Evolutionary conservation across 139 green algal genomes (phyloP), one percentile per base, ranked within the genome.

Genomic region (Auxenochlorella pyrenoidosa): DNA sequence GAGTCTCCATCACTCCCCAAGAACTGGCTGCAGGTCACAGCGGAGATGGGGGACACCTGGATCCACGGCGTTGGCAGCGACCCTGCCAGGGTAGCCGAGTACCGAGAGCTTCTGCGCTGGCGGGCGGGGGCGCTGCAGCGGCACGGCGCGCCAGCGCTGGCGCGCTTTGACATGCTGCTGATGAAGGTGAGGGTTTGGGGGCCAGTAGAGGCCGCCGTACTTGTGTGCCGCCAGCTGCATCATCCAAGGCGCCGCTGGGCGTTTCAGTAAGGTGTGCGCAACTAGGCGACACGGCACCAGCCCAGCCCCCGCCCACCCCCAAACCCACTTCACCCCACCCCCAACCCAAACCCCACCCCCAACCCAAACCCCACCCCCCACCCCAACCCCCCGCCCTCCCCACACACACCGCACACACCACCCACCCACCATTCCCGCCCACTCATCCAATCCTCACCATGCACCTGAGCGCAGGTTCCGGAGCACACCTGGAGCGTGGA

Each of bases 401-500:
- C 10, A 6, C 47, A 54, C 89, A 90, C 86, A 13, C 54, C 18
- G 47, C 47, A 58, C 6, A 58, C 47, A 58, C 8, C 47, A 58
- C 47, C 47, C 47, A 12, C 47, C 47, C 47, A 6, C 47, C 12
- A 12, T 12, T 12, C 47, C 47, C 47, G 12, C 47, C 47, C 47
- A 58, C 6, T n/a, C n/a, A n/a, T n/a, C n/a, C n/a, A n/a, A n/a
- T n/a, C n/a, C n/a, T n/a, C n/a, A n/a, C n/a, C n/a, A n/a, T n/a
- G n/a, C n/a, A n/a, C 54, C 54, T 63, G 2, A 13, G 8, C 47
- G 16, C 54, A 63, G 54, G 41, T 94, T 5, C 73, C 91, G 5
- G 93, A 95, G 82, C 93, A 95, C 88, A 95, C 93, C 16, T 95
- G 93, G 93, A 92, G 93, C 32, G 60, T 84, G 10, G 88, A 93